Evolutionary conservation across 306 rosid species (phyloP).

Genomic region (Calophaca sinica): DNA sequence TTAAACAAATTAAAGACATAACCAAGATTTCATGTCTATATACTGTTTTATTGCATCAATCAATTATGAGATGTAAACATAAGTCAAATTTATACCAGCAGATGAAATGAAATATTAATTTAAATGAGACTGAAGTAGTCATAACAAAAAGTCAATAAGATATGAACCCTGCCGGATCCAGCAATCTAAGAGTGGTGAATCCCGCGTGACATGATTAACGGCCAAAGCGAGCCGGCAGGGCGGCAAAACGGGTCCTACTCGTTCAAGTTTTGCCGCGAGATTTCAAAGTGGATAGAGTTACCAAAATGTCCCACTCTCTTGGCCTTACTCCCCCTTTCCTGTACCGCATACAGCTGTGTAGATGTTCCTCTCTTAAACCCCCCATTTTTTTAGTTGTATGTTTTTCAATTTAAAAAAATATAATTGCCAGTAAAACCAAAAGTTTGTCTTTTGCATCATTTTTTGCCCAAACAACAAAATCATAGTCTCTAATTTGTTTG

Average conservation of each 20-base stretch:
- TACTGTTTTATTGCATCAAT: no score
- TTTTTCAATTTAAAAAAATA: background rate
- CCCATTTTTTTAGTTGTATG: background rate
- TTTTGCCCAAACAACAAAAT: background rate
- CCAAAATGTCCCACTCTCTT: conserved; percentile 38
- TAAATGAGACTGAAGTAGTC: background rate
- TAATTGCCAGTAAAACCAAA: no score
- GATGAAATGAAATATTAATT: no score
- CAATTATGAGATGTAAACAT: no score
- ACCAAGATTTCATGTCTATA: no score
- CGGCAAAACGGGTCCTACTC: conserved; percentile 48
- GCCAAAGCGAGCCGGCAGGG: conserved; percentile 50
- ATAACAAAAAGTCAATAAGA: background rate
- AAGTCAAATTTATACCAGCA: no score
- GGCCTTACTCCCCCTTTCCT: background rate
- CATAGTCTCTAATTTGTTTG: background rate
- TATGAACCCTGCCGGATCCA: background rate
- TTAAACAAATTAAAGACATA: no score
- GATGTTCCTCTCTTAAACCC: background rate
- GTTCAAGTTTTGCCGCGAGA: conserved; percentile 41
- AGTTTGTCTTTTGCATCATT: background rate
- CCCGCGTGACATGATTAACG: conserved; percentile 1
- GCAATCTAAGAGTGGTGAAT: background rate
- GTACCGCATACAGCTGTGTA: no score
- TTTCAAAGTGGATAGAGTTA: conserved; percentile 41